Base-by-base conservation (phyloP, 345 rosid species). In the Lepidium aucheri region DNA sequence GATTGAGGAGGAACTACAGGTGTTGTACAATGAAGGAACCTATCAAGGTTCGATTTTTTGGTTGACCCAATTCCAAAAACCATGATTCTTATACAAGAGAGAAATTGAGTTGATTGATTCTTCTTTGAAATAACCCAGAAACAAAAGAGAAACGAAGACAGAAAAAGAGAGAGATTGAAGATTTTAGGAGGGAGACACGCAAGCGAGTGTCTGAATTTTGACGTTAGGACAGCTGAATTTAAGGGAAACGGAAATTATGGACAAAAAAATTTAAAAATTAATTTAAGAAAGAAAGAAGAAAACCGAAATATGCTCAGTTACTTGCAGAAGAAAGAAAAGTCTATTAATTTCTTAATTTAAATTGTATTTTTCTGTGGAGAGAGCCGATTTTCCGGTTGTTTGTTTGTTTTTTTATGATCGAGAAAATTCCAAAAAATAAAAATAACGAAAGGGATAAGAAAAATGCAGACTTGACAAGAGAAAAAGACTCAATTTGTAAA, bases 1-100 rank as follows among this genome's bases (percentile, higher is more conserved):
- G 77, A 82, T 60, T 91, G 98, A 38, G 98, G 86, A n/a, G 77
- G 82, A 58, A 82, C 86, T 9, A 77, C 26, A 5, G 99, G 99
- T 11, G 98, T 87, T 28, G 91, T 91, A 79, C 84, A 82, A 72
- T 79, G 83, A 46, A 89, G 92, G 81, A 91, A 89, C 60, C 90
- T 74, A 35, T 84, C 91, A 10, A 95, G 97, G 81, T 91, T 95
- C 5, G 97, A 91, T 78, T 68, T 88, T 51, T 70, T 84, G n/a
- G 55, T 61, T 76, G 84, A 83, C 80, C 90, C 87, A 50, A 69
- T 84, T 43, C 77, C 85, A 51, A 76, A 63, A 67, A 77, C 74
- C 99, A 89, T 91, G 84, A 73, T 81, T 40, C 38, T 18, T 63
- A 13, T 15, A 17, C 46, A 53, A 13, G 66, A 73, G 61, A 82